A percentile compares a stretch with the other conserved stretches of the same genome.
These are phyloP conservation scores for Fennellomyces sp. DNA, from an alignment of 371 early-diverging fungal genomes.

Conservation along the genomic window DNA sequence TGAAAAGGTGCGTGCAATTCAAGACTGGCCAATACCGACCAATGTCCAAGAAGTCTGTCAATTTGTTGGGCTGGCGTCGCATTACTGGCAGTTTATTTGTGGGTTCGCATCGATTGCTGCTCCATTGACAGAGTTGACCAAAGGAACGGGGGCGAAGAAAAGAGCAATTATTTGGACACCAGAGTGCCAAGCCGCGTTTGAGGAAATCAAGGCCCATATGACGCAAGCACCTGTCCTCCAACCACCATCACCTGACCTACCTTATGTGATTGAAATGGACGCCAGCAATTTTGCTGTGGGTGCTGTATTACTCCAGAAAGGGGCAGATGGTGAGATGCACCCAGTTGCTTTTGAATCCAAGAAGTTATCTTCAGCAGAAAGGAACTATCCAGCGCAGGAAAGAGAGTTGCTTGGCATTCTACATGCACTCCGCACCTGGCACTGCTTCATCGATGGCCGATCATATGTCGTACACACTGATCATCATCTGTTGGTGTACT, in stretches of 20 bases:
- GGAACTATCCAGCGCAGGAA: constrained; percentile 32
- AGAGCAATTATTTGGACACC: too few species aligned
- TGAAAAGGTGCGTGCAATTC: constrained; percentile 28
- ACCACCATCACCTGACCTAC: background rate
- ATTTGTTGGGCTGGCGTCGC: constrained; percentile 32
- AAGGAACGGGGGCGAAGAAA: too few species aligned
- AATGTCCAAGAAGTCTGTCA: constrained; percentile 32
- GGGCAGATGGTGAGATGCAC: constrained; percentile 31
- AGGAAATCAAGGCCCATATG: too few species aligned
- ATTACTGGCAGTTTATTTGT: constrained; percentile 34
- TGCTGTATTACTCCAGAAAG: constrained; percentile 26
- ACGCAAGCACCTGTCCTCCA: too few species aligned
- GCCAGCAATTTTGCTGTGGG: constrained; percentile 22
- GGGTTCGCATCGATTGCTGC: too few species aligned
- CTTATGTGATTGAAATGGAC: background rate
- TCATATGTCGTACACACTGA: constrained; percentile 22
- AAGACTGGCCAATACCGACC: constrained; percentile 34
- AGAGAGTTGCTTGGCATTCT: constrained; percentile 42
- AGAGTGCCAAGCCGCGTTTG: too few species aligned
- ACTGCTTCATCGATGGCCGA: constrained; percentile 27
- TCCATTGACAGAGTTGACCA: too few species aligned
- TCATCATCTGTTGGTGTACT: constrained; percentile 26
- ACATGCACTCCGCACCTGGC: constrained; percentile 31
- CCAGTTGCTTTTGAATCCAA: constrained; percentile 25
- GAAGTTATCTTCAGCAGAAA: constrained; percentile 9